Base-by-base conservation (phyloP, 2,329 filamentous ascomycete genomes). In the Trichoderma sp. region DNA sequence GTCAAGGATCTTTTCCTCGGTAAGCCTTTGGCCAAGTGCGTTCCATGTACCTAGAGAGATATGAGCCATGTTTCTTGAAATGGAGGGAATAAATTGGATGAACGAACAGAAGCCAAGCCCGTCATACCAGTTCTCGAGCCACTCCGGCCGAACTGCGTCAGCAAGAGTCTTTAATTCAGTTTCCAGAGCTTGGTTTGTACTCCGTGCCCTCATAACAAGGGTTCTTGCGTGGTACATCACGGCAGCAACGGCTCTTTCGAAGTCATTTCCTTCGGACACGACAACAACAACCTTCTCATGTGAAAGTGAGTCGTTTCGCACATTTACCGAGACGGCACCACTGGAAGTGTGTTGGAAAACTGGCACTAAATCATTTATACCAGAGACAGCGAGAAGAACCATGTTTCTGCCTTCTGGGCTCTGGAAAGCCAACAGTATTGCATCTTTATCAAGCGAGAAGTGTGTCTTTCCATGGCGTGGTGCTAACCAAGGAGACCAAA, bases 41-140 rank as follows among this genome's bases (percentile, higher is more conserved):
- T 98, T 99, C 96, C 96, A 99, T 0, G 96, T 99, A 79, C 88
- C 88, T 90, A n/a, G 6, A 3, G 23, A n/a, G n/a, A n/a, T n/a
- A n/a, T n/a, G n/a, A n/a, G n/a, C n/a, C n/a, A n/a, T n/a, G n/a
- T n/a, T n/a, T n/a, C n/a, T n/a, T n/a, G n/a, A n/a, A n/a, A n/a
- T n/a, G n/a, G 15, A 17, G 12, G 20, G 43, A 3, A 13, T n/a
- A 9, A 11, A 13, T n/a, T 55, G n/a, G 53, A 59, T 20, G 23
- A 2, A 79, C 86, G 79, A 76, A 88, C 96, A 99, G 79, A 96
- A 99, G 0, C 94, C 93, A 47, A 99, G 84, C 0, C 94, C 94
- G 79, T 98, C 96, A 78, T 95, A 95, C 94, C 95, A 98, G 72
- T 93, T 90, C 74, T 96, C 90, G 63, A 93, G 83, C 94, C 94